Conservation (phyloP, 2,329 filamentous ascomycete genomes). For the Botrytis byssoidea region DNA sequence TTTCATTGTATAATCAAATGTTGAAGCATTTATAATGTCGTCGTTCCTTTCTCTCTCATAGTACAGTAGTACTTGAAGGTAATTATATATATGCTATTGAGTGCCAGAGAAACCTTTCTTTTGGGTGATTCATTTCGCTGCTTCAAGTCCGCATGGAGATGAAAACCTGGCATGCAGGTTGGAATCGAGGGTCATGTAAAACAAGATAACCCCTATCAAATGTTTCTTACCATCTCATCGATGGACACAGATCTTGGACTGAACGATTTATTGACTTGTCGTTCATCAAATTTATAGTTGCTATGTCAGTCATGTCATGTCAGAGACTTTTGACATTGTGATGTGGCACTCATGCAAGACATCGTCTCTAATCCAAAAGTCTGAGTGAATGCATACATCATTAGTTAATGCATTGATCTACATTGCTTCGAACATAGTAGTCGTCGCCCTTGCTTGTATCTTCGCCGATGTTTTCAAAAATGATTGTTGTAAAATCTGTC, state of each 20-base stretch:
- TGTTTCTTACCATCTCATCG: neutral
- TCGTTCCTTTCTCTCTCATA: neutral
- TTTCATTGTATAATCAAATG: neutral
- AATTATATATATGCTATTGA: neutral
- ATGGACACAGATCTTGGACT: neutral
- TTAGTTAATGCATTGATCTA: slow-evolving; percentile 3
- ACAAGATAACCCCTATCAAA: neutral
- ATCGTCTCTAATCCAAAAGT: neutral
- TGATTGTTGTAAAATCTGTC: neutral
- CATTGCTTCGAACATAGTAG: neutral
- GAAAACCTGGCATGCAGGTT: neutral
- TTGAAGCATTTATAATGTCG: neutral
- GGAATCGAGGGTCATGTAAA: neutral
- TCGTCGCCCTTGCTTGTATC: slow-evolving; percentile 11
- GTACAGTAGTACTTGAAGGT: neutral
- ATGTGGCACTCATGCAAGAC: neutral
- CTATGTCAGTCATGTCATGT: neutral
- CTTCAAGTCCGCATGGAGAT: neutral
- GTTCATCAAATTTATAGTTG: neutral
- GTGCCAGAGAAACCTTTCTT: neutral
- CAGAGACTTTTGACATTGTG: neutral
- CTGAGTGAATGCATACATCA: neutral
- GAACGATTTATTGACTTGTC: neutral
- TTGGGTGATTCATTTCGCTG: neutral
- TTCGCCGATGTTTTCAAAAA: neutral